These are phyloP conservation scores for Tylopilus felleus DNA, from an alignment of 768 basidiomycete genomes.

Conservation along the genomic window DNA sequence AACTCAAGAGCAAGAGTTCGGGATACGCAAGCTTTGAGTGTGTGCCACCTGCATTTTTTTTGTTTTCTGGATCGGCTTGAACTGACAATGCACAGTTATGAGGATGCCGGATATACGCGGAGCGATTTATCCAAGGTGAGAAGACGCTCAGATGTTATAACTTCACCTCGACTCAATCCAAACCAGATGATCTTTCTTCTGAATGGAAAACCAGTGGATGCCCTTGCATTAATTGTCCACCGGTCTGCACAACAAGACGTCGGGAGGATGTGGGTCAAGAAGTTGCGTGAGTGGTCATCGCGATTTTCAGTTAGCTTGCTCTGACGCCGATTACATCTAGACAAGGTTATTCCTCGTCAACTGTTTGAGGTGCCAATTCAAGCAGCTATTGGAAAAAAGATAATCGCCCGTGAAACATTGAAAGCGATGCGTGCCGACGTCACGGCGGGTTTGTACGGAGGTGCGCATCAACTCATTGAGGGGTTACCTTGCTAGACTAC, in stretches of 20 bases:
- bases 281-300: constrained; percentile 65
- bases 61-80: not conserved
- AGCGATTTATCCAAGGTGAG: constrained; percentile 82
- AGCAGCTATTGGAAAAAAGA: constrained; percentile 81
- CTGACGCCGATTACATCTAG: constrained; percentile 34
- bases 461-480: constrained; percentile 32
- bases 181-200: constrained; percentile 84
- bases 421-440: constrained; percentile 88
- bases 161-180: not conserved
- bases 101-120: constrained; percentile 83
- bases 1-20: constrained; percentile 88
- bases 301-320: not conserved
- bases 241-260: constrained; percentile 70
- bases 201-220: constrained; percentile 88
- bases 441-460: constrained; percentile 91
- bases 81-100: constrained; percentile 61
- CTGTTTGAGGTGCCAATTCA: constrained; percentile 95
- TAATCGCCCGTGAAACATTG: constrained; percentile 87
- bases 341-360: constrained; percentile 90
- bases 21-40: constrained; percentile 93
- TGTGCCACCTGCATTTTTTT: constrained; percentile 26
- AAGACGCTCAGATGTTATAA: not conserved
- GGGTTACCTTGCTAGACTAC: not conserved
- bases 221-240: constrained; percentile 89
- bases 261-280: constrained; percentile 84